A percentile compares a stretch with the other conserved stretches of the same genome.
Conservation (phyloP, 2,329 filamentous ascomycete genomes). For the Sporothrix humicola region DNA sequence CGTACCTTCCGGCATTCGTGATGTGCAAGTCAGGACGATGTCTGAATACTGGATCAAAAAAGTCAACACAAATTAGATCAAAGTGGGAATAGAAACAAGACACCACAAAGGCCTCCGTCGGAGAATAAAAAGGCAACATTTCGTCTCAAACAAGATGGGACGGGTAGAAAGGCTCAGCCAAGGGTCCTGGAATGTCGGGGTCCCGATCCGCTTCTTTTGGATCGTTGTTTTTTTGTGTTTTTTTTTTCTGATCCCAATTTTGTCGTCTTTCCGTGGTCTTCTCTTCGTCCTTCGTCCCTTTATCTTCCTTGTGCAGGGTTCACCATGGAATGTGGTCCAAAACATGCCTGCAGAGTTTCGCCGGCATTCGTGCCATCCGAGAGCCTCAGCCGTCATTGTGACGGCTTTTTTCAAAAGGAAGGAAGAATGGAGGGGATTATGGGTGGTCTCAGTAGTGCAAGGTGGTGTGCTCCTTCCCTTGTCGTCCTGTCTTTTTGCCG, state of each 20-base stretch:
- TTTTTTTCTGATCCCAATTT: neutral
- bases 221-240: neutral
- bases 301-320: neutral
- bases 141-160: neutral
- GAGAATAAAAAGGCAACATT: neutral
- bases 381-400: constrained; percentile 22
- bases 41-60: neutral
- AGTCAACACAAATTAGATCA: neutral
- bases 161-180: constrained; percentile 9
- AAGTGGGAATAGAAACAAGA: neutral
- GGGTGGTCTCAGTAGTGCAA: neutral
- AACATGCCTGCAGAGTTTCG: neutral
- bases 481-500: constrained; percentile 1
- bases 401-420: neutral
- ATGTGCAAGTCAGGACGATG: neutral
- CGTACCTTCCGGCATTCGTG: neutral
- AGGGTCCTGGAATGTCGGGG: constrained; percentile 10
- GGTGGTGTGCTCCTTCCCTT: neutral
- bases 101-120: neutral
- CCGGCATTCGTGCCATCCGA: constrained; percentile 2
- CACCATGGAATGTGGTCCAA: neutral
- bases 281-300: neutral
- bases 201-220: neutral
- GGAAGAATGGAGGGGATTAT: neutral
- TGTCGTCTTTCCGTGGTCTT: neutral